Percentiles rank a stretch among this genome's conserved stretches.
Evolutionary conservation across 2,329 filamentous ascomycete species (phyloP).

Genomic region (Fusarium luffae): DNA sequence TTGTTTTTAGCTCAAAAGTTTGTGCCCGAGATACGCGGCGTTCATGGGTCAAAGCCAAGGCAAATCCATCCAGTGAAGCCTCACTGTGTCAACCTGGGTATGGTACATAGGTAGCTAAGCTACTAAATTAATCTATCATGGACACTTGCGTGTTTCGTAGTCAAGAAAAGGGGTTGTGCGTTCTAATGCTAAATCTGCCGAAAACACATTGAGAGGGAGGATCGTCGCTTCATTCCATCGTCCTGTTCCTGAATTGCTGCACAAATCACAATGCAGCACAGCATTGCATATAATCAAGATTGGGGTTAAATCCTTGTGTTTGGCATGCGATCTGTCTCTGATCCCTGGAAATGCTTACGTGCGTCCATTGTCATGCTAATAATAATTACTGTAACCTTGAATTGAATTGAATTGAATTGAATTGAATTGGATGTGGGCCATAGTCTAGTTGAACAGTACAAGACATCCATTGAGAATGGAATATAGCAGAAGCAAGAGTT

Average conservation of each 20-base stretch:
- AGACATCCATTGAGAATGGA: neutral
- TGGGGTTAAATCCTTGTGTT: slow-evolving; percentile 13
- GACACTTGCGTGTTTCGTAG: slow-evolving; percentile 32
- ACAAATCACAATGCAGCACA: slow-evolving; percentile 29
- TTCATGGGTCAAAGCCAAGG: slow-evolving; percentile 17
- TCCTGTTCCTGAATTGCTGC: slow-evolving; percentile 21
- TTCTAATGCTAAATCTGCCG: slow-evolving; percentile 17
- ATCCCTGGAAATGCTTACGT: slow-evolving; percentile 19
- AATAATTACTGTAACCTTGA: neutral
- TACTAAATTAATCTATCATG: slow-evolving; percentile 25
- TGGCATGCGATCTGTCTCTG: slow-evolving; percentile 32
- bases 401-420: neutral
- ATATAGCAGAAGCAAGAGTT: neutral
- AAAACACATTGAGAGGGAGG: slow-evolving; percentile 29
- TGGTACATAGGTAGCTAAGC: neutral
- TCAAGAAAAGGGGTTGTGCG: slow-evolving; percentile 35
- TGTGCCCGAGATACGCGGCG: slow-evolving; percentile 31
- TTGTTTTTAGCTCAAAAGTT: slow-evolving; percentile 31
- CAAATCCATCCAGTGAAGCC: neutral
- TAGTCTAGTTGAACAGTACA: neutral
- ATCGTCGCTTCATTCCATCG: slow-evolving; percentile 38
- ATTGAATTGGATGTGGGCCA: neutral
- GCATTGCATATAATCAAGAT: slow-evolving; percentile 9
- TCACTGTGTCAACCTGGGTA: neutral
- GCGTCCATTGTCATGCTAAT: slow-evolving; percentile 5